Evolutionary conservation across 495 filamentous ascomycete genomes (phyloP), one percentile per base, ranked within the genome.

Genomic region (Talaromyces adpressus): DNA sequence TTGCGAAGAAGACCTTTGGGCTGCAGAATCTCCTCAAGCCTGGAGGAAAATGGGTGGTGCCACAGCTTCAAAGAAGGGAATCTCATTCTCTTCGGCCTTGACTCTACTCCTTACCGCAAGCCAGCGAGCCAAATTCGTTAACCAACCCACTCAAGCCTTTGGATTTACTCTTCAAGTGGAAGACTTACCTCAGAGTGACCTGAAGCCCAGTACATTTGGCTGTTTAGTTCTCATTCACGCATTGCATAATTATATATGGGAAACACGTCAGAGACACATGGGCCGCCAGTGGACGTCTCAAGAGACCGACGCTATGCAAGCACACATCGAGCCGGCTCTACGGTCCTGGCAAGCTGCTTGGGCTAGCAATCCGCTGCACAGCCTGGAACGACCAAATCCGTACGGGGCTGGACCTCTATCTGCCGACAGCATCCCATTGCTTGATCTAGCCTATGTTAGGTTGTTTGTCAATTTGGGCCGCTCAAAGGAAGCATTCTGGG

Each of bases 191-290:
- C 82, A 83, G 68, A 85, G 81, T 61, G 84, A 92, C 57, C 77
- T 96, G 62, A 87, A 86, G 64, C 92, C 93, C 2, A 98, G 94
- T 74, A 94, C 93, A 6, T 96, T 97, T 69, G 94, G 94, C 22
- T 98, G 94, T 75, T 78, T 97, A 16, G 84, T 97, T 11, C 79
- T 98, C 59, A 98, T 98, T 71, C 95, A 96, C 73, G 93, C 94
- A 1, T 78, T 98, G 27, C 94, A 98, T 74, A 96, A 97, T 65
- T 97, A 97, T 73, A 97, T 98, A 52, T 98, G 94, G 94, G 93
- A 98, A 75, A 97, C 92, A 1, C 85, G 94, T 45, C 93, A 96
- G 72, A 80, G 92, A 39, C 93, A 97, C 68, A 87, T 92, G 69
- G 92, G 90, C 63, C 87, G 92, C 64, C 84, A 91, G 64, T 97